A percentile compares a stretch with the other conserved stretches of the same genome.
These are phyloP conservation scores for Stagonosporopsis chrysanthemi DNA, from an alignment of 2,329 filamentous ascomycete genomes.

Conservation along the genomic window DNA sequence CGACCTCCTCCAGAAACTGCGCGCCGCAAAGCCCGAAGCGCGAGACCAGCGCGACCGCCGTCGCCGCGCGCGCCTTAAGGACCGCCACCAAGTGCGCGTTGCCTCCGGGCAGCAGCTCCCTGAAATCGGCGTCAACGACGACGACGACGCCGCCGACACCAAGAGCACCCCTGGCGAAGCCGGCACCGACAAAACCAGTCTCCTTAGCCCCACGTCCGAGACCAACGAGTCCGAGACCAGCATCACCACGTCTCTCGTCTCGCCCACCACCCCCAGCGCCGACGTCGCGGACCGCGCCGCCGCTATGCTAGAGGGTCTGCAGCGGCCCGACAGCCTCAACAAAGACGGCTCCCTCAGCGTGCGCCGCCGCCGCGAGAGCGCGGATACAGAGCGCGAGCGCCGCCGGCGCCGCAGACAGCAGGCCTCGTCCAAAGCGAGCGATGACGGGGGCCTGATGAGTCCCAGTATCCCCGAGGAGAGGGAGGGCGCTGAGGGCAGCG, in stretches of 20 bases:
- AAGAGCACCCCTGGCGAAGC: constrained; percentile 23
- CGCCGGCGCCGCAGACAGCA: constrained; percentile 65
- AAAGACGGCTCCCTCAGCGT: constrained; percentile 59
- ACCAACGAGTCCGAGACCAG: constrained; percentile 37
- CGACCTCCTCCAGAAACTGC: constrained; percentile 89
- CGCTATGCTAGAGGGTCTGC: constrained; percentile 81
- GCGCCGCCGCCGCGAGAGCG: constrained; percentile 73
- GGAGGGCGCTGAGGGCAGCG: not conserved
- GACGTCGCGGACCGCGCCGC: constrained; percentile 88
- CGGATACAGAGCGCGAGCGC: constrained; percentile 78
- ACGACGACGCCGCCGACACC: constrained; percentile 52
- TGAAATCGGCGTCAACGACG: constrained; percentile 67
- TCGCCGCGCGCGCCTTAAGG: constrained; percentile 85
- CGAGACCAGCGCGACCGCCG: constrained; percentile 89
- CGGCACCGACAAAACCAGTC: constrained; percentile 55
- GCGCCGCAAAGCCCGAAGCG: constrained; percentile 88
- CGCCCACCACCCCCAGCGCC: constrained; percentile 48
- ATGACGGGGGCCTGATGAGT: constrained; percentile 43
- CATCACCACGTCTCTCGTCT: constrained; percentile 31
- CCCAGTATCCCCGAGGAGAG: constrained; percentile 45
- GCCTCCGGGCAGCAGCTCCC: constrained; percentile 90
- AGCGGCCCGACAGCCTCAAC: constrained; percentile 65
- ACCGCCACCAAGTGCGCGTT: constrained; percentile 86
- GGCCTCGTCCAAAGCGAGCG: constrained; percentile 42
- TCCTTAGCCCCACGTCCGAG: constrained; percentile 60